Conservation (phyloP, 2,329 filamentous ascomycete genomes). For the Botryosphaeria dothidea region DNA sequence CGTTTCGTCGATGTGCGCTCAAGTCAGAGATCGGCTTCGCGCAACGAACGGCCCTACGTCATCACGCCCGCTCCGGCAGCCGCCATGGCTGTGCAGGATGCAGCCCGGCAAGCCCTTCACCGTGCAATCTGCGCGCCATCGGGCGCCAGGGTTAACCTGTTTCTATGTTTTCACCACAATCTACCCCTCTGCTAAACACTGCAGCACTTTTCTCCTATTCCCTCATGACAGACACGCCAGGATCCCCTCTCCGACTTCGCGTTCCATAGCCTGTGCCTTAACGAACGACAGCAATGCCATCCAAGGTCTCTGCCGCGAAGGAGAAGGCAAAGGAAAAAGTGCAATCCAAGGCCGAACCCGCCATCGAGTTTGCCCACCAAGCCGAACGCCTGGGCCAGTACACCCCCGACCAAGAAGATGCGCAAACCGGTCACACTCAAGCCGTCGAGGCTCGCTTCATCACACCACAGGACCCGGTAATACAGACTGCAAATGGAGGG, state of each 20-base stretch:
- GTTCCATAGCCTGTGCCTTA: background rate
- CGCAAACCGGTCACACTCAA: slow-evolving; percentile 48
- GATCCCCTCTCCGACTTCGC: no score
- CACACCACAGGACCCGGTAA: slow-evolving; percentile 71
- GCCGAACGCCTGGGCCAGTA: slow-evolving; percentile 51
- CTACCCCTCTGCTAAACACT: background rate
- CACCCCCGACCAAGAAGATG: slow-evolving; percentile 41
- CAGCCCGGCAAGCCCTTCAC: background rate
- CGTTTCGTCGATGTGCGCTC: background rate
- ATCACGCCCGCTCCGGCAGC: background rate
- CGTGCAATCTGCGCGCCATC: background rate
- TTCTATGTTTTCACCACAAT: background rate
- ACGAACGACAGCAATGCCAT: slow-evolving; percentile 4
- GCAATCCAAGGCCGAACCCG: slow-evolving; percentile 38
- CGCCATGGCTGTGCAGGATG: background rate
- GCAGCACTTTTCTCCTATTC: background rate
- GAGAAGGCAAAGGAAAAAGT: slow-evolving; percentile 21
- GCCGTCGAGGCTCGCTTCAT: slow-evolving; percentile 63
- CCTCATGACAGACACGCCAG: background rate
- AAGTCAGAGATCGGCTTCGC: background rate
- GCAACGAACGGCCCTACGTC: background rate
- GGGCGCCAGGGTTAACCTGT: background rate
- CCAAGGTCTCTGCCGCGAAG: slow-evolving; percentile 3
- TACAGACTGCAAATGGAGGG: slow-evolving; percentile 67
- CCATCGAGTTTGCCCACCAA: slow-evolving; percentile 62